Evolutionary conservation across 2,329 filamentous ascomycete species (phyloP).

Genomic region (Paraconiothyrium brasiliense): DNA sequence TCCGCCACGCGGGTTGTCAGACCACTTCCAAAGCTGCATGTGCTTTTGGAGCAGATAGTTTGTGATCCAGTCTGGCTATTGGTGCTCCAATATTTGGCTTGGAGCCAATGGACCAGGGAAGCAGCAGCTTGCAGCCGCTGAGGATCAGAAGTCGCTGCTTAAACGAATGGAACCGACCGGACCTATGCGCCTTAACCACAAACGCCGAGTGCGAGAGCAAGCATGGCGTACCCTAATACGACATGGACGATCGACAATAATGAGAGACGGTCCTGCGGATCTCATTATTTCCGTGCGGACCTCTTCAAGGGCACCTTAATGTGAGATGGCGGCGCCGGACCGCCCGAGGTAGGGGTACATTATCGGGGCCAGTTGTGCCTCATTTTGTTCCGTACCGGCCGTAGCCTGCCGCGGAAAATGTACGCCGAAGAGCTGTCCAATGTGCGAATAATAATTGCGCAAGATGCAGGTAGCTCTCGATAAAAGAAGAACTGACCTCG

Average conservation of each 20-base stretch:
- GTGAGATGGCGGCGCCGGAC: constrained; percentile 33
- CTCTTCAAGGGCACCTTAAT: constrained; percentile 28
- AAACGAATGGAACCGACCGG: constrained; percentile 34
- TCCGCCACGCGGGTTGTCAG: constrained; percentile 34
- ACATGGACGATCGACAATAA: constrained; percentile 34
- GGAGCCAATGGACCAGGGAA: constrained; percentile 25
- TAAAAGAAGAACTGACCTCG: not conserved
- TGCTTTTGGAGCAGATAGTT: constrained; percentile 24
- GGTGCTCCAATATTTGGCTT: constrained; percentile 16
- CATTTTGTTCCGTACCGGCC: constrained; percentile 25
- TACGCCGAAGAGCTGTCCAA: constrained; percentile 29
- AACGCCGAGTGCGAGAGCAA: constrained; percentile 33
- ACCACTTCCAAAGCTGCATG: constrained; percentile 16
- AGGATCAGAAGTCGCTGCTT: constrained; percentile 24
- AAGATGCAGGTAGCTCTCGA: constrained; percentile 6
- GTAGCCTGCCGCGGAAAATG: constrained; percentile 20
- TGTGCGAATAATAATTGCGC: not conserved
- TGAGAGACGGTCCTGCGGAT: constrained; percentile 22
- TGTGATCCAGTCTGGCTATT: constrained; percentile 20
- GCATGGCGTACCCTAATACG: constrained; percentile 34
- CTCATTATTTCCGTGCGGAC: constrained; percentile 24
- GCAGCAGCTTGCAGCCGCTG: constrained; percentile 26
- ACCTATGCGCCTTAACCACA: constrained; percentile 36
- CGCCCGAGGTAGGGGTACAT: constrained; percentile 26
- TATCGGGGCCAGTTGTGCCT: constrained; percentile 25